Conservation (phyloP, 495 filamentous ascomycete genomes). For the Bryoglossum gracile region DNA sequence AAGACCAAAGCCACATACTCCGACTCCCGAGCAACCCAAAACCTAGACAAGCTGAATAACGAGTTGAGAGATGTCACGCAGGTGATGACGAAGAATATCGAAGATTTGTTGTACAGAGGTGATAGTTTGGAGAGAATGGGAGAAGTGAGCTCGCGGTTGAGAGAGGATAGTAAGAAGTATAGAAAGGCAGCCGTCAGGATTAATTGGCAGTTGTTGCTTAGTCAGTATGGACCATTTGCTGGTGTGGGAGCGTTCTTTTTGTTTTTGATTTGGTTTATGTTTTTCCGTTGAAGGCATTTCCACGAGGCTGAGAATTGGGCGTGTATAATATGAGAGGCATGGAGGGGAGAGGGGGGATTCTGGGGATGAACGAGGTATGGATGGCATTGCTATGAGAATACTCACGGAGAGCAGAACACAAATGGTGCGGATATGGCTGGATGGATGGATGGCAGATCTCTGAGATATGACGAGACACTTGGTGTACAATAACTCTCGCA, state of each 20-base stretch:
- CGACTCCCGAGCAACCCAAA: slow-evolving; percentile 78
- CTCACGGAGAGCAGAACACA: too few relatives aligned
- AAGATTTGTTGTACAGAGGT: slow-evolving; percentile 91
- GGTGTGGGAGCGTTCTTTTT: slow-evolving; percentile 71
- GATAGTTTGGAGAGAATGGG: slow-evolving; percentile 97
- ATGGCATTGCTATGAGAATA: too few relatives aligned
- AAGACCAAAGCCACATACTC: slow-evolving; percentile 92
- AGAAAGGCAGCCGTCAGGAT: slow-evolving; percentile 86
- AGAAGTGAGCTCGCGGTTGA: slow-evolving; percentile 75
- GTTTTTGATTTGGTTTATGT: slow-evolving; percentile 84
- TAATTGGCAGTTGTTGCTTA: slow-evolving; percentile 94
- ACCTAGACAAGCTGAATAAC: slow-evolving; percentile 76
- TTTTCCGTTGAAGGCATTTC: slow-evolving; percentile 60
- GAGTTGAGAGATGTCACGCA: slow-evolving; percentile 96
- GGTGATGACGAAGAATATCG: slow-evolving; percentile 99
- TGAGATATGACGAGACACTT: too few relatives aligned
- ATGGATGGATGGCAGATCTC: too few relatives aligned
- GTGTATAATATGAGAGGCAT: too few relatives aligned
- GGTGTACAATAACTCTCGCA: too few relatives aligned
- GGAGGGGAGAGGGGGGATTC: too few relatives aligned
- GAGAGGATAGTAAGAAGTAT: slow-evolving; percentile 93
- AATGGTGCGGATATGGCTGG: too few relatives aligned
- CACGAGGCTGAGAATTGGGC: too few relatives aligned
- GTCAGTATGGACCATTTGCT: slow-evolving; percentile 92
- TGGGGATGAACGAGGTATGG: too few relatives aligned